phyloP scores from a whole-genome alignment of 2,329 filamentous ascomycete species.

The Pestalotiopsis sp. region DNA sequence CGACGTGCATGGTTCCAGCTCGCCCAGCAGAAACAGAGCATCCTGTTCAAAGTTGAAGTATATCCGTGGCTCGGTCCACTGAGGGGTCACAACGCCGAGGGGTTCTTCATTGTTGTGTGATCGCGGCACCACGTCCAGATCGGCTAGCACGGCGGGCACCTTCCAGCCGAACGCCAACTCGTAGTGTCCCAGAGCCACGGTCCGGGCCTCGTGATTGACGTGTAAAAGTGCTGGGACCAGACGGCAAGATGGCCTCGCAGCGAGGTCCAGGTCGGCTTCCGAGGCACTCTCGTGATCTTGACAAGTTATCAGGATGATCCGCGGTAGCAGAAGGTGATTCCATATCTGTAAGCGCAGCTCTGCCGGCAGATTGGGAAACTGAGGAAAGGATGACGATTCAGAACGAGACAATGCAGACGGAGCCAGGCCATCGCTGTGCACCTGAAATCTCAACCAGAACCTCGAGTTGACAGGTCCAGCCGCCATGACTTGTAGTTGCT shows the following conservation, averaged over 20 bases:
- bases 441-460: slow-evolving; percentile 14
- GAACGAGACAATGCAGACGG: slow-evolving; percentile 4
- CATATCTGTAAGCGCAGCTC: slow-evolving; percentile 54
- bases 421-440: slow-evolving; percentile 16
- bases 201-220: slow-evolving; percentile 44
- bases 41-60: slow-evolving; percentile 53
- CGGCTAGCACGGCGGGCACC: slow-evolving; percentile 40
- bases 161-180: slow-evolving; percentile 49
- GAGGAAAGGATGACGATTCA: slow-evolving; percentile 21
- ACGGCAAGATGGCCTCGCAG: slow-evolving; percentile 25
- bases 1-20: slow-evolving; percentile 49
- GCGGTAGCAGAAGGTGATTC: slow-evolving; percentile 45
- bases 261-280: slow-evolving; percentile 12
- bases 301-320: slow-evolving; percentile 47
- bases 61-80: slow-evolving; percentile 38
- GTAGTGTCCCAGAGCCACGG: slow-evolving; percentile 45
- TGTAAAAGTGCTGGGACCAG: slow-evolving; percentile 45
- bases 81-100: slow-evolving; percentile 26
- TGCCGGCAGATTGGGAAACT: slow-evolving; percentile 43
- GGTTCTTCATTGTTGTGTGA: neutral
- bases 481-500: neutral
- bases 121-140: slow-evolving; percentile 11
- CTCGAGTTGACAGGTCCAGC: slow-evolving; percentile 3
- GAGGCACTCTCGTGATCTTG: slow-evolving; percentile 22
- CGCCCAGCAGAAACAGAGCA: slow-evolving; percentile 49